These are phyloP conservation scores for Diophrys sp. DNA, from an alignment of 73 alveolate genomes.

Conservation along the genomic window DNA sequence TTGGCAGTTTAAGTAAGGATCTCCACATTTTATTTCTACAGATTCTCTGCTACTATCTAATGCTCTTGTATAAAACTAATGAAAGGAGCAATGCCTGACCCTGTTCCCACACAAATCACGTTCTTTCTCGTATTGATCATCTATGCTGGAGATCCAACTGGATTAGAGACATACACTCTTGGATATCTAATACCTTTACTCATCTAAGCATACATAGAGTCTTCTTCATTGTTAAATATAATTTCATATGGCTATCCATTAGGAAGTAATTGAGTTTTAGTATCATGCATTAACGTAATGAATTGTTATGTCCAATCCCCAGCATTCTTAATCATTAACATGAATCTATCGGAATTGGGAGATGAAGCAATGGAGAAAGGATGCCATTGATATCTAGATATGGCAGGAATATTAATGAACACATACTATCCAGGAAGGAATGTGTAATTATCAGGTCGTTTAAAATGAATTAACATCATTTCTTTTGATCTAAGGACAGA, in stretches of 20 bases:
- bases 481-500: background rate
- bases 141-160: slow-evolving; percentile 32
- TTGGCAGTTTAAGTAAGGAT: background rate
- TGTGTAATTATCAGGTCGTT: slow-evolving; percentile 11
- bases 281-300: background rate
- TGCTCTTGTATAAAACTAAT: slow-evolving; percentile 20
- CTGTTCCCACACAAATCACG: slow-evolving; percentile 26
- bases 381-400: slow-evolving; percentile 21
- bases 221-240: background rate
- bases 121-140: slow-evolving; percentile 13
- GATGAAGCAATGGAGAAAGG: slow-evolving; percentile 26
- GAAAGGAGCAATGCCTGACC: slow-evolving; percentile 34
- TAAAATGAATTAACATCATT: background rate
- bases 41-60: background rate
- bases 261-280: background rate
- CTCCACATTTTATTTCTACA: background rate
- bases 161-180: slow-evolving; percentile 8
- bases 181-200: background rate
- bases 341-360: background rate
- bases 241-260: background rate
- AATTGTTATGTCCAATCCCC: slow-evolving; percentile 22
- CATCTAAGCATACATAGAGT: background rate
- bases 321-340: slow-evolving; percentile 5
- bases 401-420: slow-evolving; percentile 13
- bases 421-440: slow-evolving; percentile 24